phyloP scores from a whole-genome alignment of 306 rosid genomes.

The Bauhinia variegata region DNA sequence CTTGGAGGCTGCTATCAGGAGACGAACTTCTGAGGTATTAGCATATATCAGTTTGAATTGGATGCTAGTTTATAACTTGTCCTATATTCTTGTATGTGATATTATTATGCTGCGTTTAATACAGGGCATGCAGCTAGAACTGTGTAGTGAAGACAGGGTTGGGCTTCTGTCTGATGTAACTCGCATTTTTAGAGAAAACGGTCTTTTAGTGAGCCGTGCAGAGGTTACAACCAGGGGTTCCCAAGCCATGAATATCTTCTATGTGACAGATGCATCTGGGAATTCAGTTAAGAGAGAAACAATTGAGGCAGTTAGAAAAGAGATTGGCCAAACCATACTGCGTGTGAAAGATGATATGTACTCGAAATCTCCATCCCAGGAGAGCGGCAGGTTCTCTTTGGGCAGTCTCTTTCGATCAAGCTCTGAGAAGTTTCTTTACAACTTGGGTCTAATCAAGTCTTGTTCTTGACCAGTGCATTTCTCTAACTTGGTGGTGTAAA shows the following conservation, averaged over 20 bases:
- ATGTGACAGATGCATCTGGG: slow-evolving; percentile 85
- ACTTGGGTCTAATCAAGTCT: slow-evolving; percentile 85
- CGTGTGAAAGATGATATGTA: slow-evolving; percentile 62
- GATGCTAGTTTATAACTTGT: background rate
- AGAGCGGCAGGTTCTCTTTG: slow-evolving; percentile 66
- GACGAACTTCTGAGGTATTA: slow-evolving; percentile 85
- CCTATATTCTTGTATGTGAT: slow-evolving; percentile 2
- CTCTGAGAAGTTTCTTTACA: slow-evolving; percentile 85
- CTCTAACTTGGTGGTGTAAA: slow-evolving; percentile 35
- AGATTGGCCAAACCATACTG: slow-evolving; percentile 75
- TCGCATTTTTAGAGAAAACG: slow-evolving; percentile 93
- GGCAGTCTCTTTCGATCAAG: slow-evolving; percentile 73
- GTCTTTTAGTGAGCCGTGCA: slow-evolving; percentile 85
- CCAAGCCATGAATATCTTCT: slow-evolving; percentile 79
- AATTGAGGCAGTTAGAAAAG: slow-evolving; percentile 84
- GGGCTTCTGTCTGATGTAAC: slow-evolving; percentile 95
- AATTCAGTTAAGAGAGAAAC: slow-evolving; percentile 78
- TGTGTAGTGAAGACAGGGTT: slow-evolving; percentile 79
- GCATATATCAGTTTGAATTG: too few species aligned
- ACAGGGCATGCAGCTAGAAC: slow-evolving; percentile 90
- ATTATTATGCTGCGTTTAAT: slow-evolving; percentile 23
- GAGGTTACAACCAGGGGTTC: slow-evolving; percentile 86
- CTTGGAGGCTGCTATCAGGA: slow-evolving; percentile 89
- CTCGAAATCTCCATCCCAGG: slow-evolving; percentile 59
- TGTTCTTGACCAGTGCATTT: slow-evolving; percentile 54